Percentiles rank a stretch among this genome's conserved stretches.
phyloP scores from a whole-genome alignment of 305 asterid genomes.

The Fraxinus albicans region DNA sequence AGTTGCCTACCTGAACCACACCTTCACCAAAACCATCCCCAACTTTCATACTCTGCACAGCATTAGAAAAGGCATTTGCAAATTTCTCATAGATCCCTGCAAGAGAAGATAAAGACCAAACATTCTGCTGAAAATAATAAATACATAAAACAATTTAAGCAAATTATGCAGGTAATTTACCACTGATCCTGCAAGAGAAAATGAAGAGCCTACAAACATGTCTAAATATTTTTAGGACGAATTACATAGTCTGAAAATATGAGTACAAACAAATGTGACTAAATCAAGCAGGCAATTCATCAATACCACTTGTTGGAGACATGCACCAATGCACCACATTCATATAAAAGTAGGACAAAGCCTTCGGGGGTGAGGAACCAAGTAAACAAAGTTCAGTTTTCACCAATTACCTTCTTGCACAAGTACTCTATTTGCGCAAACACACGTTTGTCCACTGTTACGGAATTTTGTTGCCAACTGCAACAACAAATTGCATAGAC shows the following conservation, averaged over 20 bases:
- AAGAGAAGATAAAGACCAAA: constrained; percentile 25
- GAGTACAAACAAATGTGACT: neutral
- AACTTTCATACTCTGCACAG: constrained; percentile 80
- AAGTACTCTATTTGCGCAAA: constrained; percentile 90
- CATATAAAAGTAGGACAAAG: constrained; percentile 1
- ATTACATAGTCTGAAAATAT: neutral
- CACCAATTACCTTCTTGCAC: constrained; percentile 87
- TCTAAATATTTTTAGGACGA: neutral
- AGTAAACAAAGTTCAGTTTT: constrained; percentile 18
- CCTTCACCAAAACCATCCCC: constrained; percentile 97
- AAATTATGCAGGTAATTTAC: neutral
- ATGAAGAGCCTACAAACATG: constrained; percentile 14
- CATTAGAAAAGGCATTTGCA: constrained; percentile 65
- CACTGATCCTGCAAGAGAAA: constrained; percentile 41
- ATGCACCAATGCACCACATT: neutral
- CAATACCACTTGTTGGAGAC: neutral
- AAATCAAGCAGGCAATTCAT: neutral
- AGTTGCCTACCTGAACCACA: constrained; percentile 63
- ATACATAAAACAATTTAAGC: neutral
- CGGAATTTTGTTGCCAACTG: constrained; percentile 95
- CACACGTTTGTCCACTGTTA: constrained; percentile 98
- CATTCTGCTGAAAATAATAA: neutral
- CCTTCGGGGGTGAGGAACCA: neutral
- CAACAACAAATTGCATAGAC: constrained; percentile 32
- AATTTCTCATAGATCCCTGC: constrained; percentile 81